phyloP scores from a whole-genome alignment of 2,329 filamentous ascomycete genomes.

The Fusarium concolor region DNA sequence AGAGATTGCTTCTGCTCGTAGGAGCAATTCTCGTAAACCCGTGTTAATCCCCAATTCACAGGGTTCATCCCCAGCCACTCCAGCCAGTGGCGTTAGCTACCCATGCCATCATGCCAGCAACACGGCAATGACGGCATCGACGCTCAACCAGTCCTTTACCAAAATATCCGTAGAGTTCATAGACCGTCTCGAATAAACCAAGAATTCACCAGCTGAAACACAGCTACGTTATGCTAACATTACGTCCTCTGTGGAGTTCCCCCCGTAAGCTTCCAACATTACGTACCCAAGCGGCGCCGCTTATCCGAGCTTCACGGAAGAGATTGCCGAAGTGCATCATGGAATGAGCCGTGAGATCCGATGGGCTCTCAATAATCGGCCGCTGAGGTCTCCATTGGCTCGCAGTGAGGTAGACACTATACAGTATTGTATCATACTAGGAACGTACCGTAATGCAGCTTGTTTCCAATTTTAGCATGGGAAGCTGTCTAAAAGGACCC shows the following conservation, averaged over 20 bases:
- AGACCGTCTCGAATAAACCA: not conserved
- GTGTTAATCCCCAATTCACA: not conserved
- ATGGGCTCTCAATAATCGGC: not conserved
- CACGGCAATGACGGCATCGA: conserved; percentile 17
- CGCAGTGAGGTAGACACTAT: too few relatives aligned
- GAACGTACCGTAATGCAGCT: not conserved
- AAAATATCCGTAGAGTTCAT: not conserved
- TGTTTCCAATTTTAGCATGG: not conserved
- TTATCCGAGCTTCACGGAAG: conserved; percentile 35
- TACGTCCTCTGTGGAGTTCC: conserved; percentile 18
- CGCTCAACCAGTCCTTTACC: not conserved
- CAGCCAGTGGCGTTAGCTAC: not conserved
- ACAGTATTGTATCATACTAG: not conserved
- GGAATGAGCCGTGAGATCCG: conserved; percentile 39
- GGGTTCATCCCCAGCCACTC: too few relatives aligned
- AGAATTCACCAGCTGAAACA: not conserved
- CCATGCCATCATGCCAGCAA: not conserved
- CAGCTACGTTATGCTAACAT: not conserved
- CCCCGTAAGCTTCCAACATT: not conserved
- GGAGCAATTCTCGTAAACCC: not conserved
- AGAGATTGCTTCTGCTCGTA: not conserved
- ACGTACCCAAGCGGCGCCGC: conserved; percentile 24
- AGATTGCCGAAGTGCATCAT: conserved; percentile 27
- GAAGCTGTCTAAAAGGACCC: not conserved
- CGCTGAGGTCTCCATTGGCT: not conserved